phyloP scores from a whole-genome alignment of 768 basidiomycete genomes.

The Russula compacta region DNA sequence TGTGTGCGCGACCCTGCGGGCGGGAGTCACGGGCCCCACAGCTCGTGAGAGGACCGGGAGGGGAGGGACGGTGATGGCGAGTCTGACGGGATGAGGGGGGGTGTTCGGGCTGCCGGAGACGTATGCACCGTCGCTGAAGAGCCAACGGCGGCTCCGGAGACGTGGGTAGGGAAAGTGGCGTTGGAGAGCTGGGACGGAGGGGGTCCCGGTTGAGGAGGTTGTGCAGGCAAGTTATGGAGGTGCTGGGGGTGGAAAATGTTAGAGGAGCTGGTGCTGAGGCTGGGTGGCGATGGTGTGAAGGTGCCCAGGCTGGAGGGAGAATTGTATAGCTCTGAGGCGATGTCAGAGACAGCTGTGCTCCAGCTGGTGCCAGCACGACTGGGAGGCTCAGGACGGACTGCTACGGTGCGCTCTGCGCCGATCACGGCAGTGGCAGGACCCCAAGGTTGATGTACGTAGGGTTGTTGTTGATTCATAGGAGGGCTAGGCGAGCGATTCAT shows the following conservation, averaged over 20 bases:
- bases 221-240: background rate
- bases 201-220: background rate
- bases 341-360: constrained; percentile 4
- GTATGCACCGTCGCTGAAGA: background rate
- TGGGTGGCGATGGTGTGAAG: background rate
- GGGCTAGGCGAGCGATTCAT: background rate
- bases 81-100: background rate
- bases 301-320: background rate
- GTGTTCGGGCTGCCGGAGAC: background rate
- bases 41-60: background rate
- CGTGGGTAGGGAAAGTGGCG: background rate
- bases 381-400: background rate
- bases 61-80: background rate
- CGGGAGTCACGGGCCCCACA: constrained; percentile 5
- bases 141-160: background rate
- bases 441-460: background rate
- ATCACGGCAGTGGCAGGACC: background rate
- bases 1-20: background rate
- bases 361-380: constrained; percentile 4
- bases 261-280: background rate
- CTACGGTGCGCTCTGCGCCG: background rate
- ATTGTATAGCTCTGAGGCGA: background rate
- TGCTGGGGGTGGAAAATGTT: background rate
- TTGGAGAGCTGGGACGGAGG: background rate
- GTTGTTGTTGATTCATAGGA: background rate